Percentiles rank a stretch among this genome's conserved stretches.
phyloP scores from a whole-genome alignment of 176 grass and related monocot genomes.

The Tillandsia leiboldiana region DNA sequence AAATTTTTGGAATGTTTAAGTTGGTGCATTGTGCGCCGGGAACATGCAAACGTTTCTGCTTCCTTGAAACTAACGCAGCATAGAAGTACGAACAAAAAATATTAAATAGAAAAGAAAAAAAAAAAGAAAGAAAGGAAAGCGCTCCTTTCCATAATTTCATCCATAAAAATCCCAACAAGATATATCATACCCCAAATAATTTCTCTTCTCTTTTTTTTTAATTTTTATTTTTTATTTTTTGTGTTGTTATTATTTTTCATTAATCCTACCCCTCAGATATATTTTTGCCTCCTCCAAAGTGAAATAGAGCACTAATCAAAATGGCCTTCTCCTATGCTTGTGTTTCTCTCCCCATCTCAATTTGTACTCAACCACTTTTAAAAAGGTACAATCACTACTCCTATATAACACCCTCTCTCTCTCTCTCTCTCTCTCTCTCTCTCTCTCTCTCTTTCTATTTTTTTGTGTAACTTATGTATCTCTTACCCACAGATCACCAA shows the following conservation, averaged over 20 bases:
- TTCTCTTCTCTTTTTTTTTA: background rate
- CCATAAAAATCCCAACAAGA: background rate
- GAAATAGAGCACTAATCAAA: background rate
- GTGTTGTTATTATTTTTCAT: background rate
- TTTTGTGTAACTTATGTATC: background rate
- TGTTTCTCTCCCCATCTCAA: constrained; percentile 10
- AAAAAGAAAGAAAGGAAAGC: background rate
- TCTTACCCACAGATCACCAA: background rate
- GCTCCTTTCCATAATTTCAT: background rate
- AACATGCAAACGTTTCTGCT: too few relatives aligned
- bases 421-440: constrained; percentile 1
- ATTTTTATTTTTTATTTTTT: too few relatives aligned
- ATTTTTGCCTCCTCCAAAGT: background rate
- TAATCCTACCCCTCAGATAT: background rate
- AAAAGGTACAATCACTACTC: constrained; percentile 1
- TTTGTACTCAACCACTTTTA: background rate
- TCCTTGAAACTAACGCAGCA: background rate
- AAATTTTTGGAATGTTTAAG: too few relatives aligned
- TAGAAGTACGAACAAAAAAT: background rate
- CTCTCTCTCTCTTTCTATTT: background rate
- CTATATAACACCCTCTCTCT: background rate
- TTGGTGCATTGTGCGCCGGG: too few relatives aligned
- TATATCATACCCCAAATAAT: background rate
- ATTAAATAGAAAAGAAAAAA: background rate
- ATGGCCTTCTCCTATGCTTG: constrained; percentile 1